Base-by-base conservation (phyloP, 495 filamentous ascomycete species). In the Penicillium samsonianum region DNA sequence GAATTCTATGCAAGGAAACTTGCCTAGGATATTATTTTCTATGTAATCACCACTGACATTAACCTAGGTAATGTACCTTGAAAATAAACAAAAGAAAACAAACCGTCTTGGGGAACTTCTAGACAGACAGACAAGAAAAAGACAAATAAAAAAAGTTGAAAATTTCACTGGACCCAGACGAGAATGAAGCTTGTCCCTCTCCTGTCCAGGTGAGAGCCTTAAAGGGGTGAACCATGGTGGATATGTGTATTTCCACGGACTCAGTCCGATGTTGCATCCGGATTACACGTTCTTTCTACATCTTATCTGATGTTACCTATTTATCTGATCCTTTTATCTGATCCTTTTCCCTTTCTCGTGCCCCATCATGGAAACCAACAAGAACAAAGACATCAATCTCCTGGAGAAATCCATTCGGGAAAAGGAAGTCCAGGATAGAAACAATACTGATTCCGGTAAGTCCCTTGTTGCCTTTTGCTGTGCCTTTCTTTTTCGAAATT, bases 251-350 rank as follows among this genome's bases (percentile, higher is more conserved):
- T 23, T 45, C 26, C 17, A 20, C 17, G 45, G 45, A 22, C 33
- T 33, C 5, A 33, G n/a, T 48, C 46, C 17, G 25, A 47, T 9
- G 28, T 33, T 48, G n/a, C 28, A 48, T 48, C 28, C 11, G 26
- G 26, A 41, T 52, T 19, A 40, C 35, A 44, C 40, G 5, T 54
- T 44, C 16, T 40, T 22, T 17, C 48, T 26, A 16, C n/a, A 64
- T 64, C 50, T 55, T 61, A 64, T 64, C 62, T 61, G 58, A 64
- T 64, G 44, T 11, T 35, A 8, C 28, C 2, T 37, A 46, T 50
- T 64, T 60, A 61, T 64, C 61, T 54, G 61, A 61, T 64, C 53
- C 38, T 38, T 37, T 33, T 38, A 3, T 38, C 35, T 38, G 14
- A 5, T 26, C 37, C 30, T 19, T 22, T 11, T 49, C 20, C 12